A percentile compares a stretch with the other conserved stretches of the same genome.
Evolutionary conservation across 2,329 filamentous ascomycete species (phyloP).

Genomic region (Zelopaecilomyces penicillatus): DNA sequence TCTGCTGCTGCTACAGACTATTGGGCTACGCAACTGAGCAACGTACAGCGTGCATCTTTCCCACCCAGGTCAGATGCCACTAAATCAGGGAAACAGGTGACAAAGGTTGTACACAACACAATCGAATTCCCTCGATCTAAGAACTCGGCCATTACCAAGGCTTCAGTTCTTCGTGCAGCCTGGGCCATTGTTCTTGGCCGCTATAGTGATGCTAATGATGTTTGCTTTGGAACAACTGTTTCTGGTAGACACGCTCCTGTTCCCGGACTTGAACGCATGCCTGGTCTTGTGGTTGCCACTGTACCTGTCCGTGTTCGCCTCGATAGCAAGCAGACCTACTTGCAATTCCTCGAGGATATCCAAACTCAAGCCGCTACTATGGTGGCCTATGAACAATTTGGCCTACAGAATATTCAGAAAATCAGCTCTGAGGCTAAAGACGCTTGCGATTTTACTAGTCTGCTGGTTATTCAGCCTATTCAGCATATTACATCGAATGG

Average conservation of each 20-base stretch:
- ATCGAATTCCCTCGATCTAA: neutral
- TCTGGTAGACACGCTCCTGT: slow-evolving; percentile 13
- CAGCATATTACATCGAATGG: slow-evolving; percentile 6
- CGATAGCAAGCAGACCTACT: slow-evolving; percentile 1
- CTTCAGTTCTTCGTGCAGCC: slow-evolving; percentile 18
- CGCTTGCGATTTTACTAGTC: slow-evolving; percentile 12
- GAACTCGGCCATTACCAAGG: slow-evolving; percentile 12
- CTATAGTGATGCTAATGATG: slow-evolving; percentile 21
- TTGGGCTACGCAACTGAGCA: slow-evolving; percentile 9
- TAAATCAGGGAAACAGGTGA: neutral
- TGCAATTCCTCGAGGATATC: slow-evolving; percentile 2
- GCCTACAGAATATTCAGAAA: slow-evolving; percentile 14
- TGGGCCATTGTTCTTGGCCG: slow-evolving; percentile 26
- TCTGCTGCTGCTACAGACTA: neutral
- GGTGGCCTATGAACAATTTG: slow-evolving; percentile 14
- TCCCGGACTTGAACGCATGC: slow-evolving; percentile 9
- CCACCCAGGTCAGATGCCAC: slow-evolving; percentile 1
- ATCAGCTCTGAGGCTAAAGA: slow-evolving; percentile 7
- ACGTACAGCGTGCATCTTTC: slow-evolving; percentile 7
- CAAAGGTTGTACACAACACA: slow-evolving; percentile 1
- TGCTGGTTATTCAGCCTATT: slow-evolving; percentile 12
- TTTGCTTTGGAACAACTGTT: slow-evolving; percentile 12
- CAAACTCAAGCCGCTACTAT: slow-evolving; percentile 2
- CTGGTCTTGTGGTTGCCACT: slow-evolving; percentile 10
- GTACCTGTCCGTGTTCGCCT: slow-evolving; percentile 6